phyloP scores from a whole-genome alignment of 2,329 filamentous ascomycete species.

The Colletotrichum agaves region DNA sequence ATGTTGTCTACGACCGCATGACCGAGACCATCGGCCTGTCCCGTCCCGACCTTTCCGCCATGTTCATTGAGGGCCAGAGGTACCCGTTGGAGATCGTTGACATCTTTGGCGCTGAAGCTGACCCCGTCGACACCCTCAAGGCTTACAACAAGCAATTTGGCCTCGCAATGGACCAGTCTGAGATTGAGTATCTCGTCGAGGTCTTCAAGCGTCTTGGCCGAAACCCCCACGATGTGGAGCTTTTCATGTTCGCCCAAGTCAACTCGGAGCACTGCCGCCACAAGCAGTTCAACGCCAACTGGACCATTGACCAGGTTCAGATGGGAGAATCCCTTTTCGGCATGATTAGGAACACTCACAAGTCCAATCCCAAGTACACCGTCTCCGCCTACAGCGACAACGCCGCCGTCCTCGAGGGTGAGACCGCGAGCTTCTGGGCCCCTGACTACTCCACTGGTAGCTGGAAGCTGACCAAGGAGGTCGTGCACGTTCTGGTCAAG shows the following conservation, averaged over 20 bases:
- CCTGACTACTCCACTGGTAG: constrained; percentile 87
- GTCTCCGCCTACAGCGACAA: constrained; percentile 98
- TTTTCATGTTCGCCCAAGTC: constrained; percentile 99
- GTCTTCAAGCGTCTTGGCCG: constrained; percentile 57
- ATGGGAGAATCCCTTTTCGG: constrained; percentile 87
- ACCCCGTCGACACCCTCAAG: constrained; percentile 77
- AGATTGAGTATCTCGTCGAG: constrained; percentile 95
- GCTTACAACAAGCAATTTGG: constrained; percentile 87
- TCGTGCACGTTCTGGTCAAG: constrained; percentile 88
- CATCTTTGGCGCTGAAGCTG: constrained; percentile 72
- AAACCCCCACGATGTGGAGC: constrained; percentile 86
- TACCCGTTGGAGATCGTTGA: constrained; percentile 78
- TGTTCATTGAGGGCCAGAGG: constrained; percentile 79
- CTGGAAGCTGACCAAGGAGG: constrained; percentile 88
- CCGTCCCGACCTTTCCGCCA: constrained; percentile 75
- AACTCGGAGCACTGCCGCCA: constrained; percentile 92
- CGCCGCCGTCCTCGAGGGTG: constrained; percentile 87
- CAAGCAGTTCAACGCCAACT: constrained; percentile 97
- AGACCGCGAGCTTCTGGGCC: constrained; percentile 79
- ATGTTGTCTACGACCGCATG: constrained; percentile 92
- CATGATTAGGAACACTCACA: constrained; percentile 97
- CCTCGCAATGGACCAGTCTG: constrained; percentile 85
- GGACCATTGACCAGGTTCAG: constrained; percentile 88
- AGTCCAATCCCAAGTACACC: constrained; percentile 81
- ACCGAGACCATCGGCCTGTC: constrained; percentile 81